Conservation (phyloP, 305 asterid genomes). For the Solanum aculeatissimum region DNA sequence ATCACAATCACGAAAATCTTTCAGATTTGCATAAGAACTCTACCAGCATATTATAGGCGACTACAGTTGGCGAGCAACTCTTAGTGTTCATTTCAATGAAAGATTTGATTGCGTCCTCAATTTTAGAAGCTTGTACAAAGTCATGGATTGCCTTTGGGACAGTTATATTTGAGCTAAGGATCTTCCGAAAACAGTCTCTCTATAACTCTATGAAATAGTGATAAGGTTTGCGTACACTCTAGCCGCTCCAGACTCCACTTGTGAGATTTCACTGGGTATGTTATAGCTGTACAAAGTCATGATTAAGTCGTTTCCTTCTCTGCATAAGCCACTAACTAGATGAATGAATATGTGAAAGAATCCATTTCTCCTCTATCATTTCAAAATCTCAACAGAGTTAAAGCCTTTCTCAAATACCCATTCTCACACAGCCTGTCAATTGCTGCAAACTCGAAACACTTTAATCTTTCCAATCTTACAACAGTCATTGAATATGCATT, state of each 20-base stretch:
- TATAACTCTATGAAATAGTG: too few species aligned
- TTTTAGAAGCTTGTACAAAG: conserved; percentile 39
- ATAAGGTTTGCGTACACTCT: too few species aligned
- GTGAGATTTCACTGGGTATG: too few species aligned
- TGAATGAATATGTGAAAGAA: conserved; percentile 46
- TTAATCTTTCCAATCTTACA: conserved; percentile 29
- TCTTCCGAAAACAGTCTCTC: too few species aligned
- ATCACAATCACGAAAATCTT: conserved; percentile 46
- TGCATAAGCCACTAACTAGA: conserved; percentile 49
- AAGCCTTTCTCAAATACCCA: conserved; percentile 40
- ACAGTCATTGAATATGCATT: conserved; percentile 51
- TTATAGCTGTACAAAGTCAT: conserved; percentile 27
- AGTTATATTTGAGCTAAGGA: too few species aligned
- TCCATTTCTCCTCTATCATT: conserved; percentile 35
- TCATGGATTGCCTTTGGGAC: too few species aligned
- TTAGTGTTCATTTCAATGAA: conserved; percentile 35
- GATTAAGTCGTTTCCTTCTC: conserved; percentile 47
- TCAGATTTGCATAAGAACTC: conserved; percentile 60
- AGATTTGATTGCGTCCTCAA: conserved; percentile 38
- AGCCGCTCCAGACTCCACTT: too few species aligned
- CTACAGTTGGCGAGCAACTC: conserved; percentile 39
- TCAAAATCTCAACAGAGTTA: conserved; percentile 36
- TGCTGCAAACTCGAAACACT: conserved; percentile 49
- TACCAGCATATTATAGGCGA: conserved; percentile 56
- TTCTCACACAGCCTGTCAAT: conserved; percentile 56